Percentiles rank a stretch among this genome's conserved stretches.
Evolutionary conservation across 2,329 filamentous ascomycete genomes (phyloP).

Genomic region (Phialocephala sp.): DNA sequence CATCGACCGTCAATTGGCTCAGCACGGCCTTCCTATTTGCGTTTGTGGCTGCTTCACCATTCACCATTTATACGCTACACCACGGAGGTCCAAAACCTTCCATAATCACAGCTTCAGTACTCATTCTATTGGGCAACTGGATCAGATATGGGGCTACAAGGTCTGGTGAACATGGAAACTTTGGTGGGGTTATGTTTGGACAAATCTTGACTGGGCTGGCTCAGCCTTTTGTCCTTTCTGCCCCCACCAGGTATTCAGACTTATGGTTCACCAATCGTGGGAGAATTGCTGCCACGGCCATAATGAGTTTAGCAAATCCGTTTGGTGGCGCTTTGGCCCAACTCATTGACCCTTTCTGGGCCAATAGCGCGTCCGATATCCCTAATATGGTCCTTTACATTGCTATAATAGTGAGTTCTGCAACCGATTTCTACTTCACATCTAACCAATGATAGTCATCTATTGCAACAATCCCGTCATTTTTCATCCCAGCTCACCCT

Average conservation of each 20-base stretch:
- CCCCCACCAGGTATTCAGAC: constrained; percentile 90
- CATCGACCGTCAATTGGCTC: constrained; percentile 89
- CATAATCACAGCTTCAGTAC: constrained; percentile 73
- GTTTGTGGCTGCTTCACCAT: constrained; percentile 75
- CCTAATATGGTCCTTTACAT: constrained; percentile 86
- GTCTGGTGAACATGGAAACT: constrained; percentile 61
- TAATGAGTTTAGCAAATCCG: constrained; percentile 86
- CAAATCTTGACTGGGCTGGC: constrained; percentile 89
- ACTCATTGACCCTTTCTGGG: constrained; percentile 82
- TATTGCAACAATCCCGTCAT: constrained; percentile 71
- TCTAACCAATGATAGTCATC: constrained; percentile 54
- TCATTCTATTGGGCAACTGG: constrained; percentile 88
- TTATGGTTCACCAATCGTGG: constrained; percentile 90
- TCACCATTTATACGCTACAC: constrained; percentile 79
- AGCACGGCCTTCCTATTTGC: constrained; percentile 87
- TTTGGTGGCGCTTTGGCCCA: constrained; percentile 89
- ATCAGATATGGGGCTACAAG: constrained; percentile 78
- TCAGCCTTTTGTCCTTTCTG: constrained; percentile 89
- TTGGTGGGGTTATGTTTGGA: constrained; percentile 83
- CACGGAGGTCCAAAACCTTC: constrained; percentile 76
- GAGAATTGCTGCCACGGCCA: constrained; percentile 84
- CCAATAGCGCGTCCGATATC: constrained; percentile 63
- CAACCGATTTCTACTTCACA: background rate
- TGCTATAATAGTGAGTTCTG: constrained; percentile 72
- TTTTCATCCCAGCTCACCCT: constrained; percentile 79